A percentile compares a stretch with the other conserved stretches of the same genome.
phyloP scores from a whole-genome alignment of 257 asterid genomes.

The Fraxinus quadrangulata region DNA sequence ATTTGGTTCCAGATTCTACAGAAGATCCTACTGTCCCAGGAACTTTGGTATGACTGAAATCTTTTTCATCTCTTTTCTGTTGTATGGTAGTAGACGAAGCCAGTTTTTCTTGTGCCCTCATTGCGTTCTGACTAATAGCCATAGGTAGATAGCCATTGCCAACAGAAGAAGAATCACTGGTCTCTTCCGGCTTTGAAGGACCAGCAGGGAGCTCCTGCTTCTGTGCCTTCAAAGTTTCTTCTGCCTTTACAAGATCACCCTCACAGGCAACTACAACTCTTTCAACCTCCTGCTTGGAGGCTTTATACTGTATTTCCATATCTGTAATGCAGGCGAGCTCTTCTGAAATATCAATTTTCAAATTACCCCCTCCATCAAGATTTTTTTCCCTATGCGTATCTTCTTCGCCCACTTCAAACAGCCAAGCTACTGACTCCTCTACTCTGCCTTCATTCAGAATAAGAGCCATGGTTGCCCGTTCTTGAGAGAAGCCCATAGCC shows the following conservation, averaged over 20 bases:
- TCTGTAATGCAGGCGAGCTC: slow-evolving; percentile 65
- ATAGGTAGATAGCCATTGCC: slow-evolving; percentile 36
- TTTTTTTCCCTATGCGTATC: slow-evolving; percentile 40
- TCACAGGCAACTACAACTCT: slow-evolving; percentile 64
- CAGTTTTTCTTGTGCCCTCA: slow-evolving; percentile 37
- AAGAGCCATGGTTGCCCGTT: slow-evolving; percentile 77
- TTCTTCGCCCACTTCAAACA: slow-evolving; percentile 66
- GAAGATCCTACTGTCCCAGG: slow-evolving; percentile 42
- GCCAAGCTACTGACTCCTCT: slow-evolving; percentile 79
- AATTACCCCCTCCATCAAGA: slow-evolving; percentile 47
- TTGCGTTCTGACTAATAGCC: slow-evolving; percentile 34
- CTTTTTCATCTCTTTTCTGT: slow-evolving; percentile 52
- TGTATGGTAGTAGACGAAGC: slow-evolving; percentile 35
- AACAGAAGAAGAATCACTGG: slow-evolving; percentile 41
- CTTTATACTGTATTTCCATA: slow-evolving; percentile 57
- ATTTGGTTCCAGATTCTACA: slow-evolving; percentile 46
- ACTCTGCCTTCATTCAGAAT: slow-evolving; percentile 76
- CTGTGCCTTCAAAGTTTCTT: slow-evolving; percentile 55
- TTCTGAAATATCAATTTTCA: slow-evolving; percentile 70
- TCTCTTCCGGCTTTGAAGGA: slow-evolving; percentile 57
- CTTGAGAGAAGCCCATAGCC: slow-evolving; percentile 75
- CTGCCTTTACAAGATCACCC: slow-evolving; percentile 78
- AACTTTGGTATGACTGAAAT: slow-evolving; percentile 47
- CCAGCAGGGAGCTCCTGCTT: slow-evolving; percentile 59
- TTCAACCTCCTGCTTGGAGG: slow-evolving; percentile 76